Conservation (phyloP, 345 rosid genomes). For the sweet orange (Citrus sinensis) region DNA sequence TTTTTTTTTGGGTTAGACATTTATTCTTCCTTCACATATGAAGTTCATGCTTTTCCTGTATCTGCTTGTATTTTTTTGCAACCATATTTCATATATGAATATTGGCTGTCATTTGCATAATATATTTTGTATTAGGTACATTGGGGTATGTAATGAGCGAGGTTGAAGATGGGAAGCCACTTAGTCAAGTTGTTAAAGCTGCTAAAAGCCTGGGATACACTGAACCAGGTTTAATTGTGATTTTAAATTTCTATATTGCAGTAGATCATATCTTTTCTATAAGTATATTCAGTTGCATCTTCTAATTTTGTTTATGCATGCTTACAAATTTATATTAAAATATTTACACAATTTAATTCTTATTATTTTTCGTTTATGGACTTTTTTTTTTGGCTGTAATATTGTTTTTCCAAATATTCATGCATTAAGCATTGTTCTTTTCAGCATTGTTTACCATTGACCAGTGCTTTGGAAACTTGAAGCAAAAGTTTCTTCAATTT, state of each 20-base stretch:
- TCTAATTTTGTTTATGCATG: not conserved
- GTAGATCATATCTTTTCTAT: constrained; percentile 9
- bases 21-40: constrained; percentile 5
- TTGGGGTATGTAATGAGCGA: constrained; percentile 97
- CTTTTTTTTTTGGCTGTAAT: not conserved
- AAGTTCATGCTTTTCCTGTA: not conserved
- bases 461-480: no score
- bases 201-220: constrained; percentile 92
- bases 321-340: not conserved
- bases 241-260: constrained; percentile 6
- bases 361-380: not conserved
- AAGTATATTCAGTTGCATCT: not conserved
- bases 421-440: not conserved
- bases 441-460: no score
- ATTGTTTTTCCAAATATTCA: not conserved
- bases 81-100: not conserved
- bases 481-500: no score
- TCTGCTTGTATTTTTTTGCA: constrained; percentile 5
- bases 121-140: constrained; percentile 46
- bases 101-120: not conserved
- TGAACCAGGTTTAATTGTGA: constrained; percentile 70
- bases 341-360: not conserved
- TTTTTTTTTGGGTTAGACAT: constrained; percentile 11
- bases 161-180: constrained; percentile 81
- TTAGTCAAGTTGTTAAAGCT: constrained; percentile 81